Evolutionary conservation across 202 grass and related monocot species (phyloP).

Genomic region (Digitaria exilis): DNA sequence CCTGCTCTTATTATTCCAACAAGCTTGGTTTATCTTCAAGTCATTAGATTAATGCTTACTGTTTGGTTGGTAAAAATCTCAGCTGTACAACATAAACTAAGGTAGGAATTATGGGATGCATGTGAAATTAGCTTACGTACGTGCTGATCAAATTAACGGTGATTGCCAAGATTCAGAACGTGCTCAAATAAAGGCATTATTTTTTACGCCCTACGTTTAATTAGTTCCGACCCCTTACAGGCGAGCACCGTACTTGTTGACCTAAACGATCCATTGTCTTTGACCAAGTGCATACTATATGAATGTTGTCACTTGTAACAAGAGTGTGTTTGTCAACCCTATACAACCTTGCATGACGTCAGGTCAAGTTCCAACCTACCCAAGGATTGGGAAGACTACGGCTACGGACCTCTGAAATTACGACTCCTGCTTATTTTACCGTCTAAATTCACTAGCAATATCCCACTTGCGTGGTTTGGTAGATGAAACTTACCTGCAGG

Average conservation of each 20-base stretch:
- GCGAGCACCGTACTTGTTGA: constrained; percentile 37
- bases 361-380: constrained; percentile 33
- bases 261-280: background rate
- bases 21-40: background rate
- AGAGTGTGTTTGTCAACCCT: constrained; percentile 12
- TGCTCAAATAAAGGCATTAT: background rate
- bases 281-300: background rate
- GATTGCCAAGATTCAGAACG: background rate
- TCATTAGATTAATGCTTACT: constrained; percentile 2
- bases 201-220: background rate
- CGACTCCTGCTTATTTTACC: background rate
- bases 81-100: background rate
- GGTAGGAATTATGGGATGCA: background rate
- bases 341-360: constrained; percentile 17
- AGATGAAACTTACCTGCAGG: constrained; percentile 23
- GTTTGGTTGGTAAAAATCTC: background rate
- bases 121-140: background rate
- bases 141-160: background rate
- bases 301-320: background rate
- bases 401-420: background rate
- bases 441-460: background rate
- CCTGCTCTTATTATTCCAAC: constrained; percentile 7
- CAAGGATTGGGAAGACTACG: constrained; percentile 17
- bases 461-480: constrained; percentile 13
- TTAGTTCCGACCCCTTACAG: too few relatives aligned